Evolutionary conservation across 768 basidiomycete genomes (phyloP).

Genomic region (Punctularia strigosozonata): DNA sequence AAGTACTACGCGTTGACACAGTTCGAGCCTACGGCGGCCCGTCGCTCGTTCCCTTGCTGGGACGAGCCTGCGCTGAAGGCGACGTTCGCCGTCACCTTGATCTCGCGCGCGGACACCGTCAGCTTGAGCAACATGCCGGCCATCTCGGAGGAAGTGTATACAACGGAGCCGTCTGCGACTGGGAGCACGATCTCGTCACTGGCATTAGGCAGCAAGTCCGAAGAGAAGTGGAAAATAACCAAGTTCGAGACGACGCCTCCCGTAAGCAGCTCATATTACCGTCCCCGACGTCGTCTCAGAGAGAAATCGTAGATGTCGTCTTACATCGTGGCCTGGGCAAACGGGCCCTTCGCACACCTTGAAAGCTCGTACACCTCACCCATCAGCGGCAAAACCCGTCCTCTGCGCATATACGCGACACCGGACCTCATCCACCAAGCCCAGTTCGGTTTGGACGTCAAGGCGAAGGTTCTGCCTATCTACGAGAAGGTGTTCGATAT

Average conservation of each 20-base stretch:
- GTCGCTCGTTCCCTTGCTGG: constrained; percentile 81
- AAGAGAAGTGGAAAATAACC: constrained; percentile 66
- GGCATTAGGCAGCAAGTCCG: constrained; percentile 20
- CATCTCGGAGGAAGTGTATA: constrained; percentile 42
- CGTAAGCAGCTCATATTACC: constrained; percentile 17
- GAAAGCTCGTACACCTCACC: constrained; percentile 72
- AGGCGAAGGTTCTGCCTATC: constrained; percentile 67
- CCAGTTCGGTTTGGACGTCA: constrained; percentile 81
- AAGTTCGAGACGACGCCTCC: constrained; percentile 72
- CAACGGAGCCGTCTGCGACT: constrained; percentile 17
- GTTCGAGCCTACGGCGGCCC: constrained; percentile 85
- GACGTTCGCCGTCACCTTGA: constrained; percentile 63
- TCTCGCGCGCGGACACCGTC: constrained; percentile 66
- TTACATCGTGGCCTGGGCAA: constrained; percentile 83
- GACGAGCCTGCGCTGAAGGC: constrained; percentile 90
- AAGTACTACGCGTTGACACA: constrained; percentile 77
- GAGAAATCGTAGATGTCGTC: constrained; percentile 66
- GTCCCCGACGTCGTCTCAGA: background rate
- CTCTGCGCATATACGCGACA: constrained; percentile 82
- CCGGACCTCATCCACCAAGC: constrained; percentile 75
- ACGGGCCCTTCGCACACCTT: constrained; percentile 63
- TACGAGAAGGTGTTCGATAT: constrained; percentile 91
- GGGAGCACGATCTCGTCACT: constrained; percentile 13
- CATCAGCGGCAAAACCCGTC: constrained; percentile 66
- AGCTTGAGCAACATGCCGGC: constrained; percentile 85